Base-by-base conservation (phyloP, 306 rosid genomes). In the Prunus dulcis region DNA sequence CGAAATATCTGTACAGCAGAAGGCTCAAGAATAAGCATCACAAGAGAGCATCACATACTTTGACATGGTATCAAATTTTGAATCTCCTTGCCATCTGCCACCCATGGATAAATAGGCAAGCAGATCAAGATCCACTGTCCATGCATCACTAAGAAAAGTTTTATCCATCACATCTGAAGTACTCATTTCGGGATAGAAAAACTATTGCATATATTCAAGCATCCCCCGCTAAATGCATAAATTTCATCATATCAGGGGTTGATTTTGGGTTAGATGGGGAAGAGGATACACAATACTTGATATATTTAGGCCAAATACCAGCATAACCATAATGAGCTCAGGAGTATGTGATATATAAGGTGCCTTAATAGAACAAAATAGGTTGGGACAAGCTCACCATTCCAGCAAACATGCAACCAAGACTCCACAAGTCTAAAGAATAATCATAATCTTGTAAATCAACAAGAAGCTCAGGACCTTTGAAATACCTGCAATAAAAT, bases 371-470 rank as follows among this genome's bases (percentile, higher is more conserved):
- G 20, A 69, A 67, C 22, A 71, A 12, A 14, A 10, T 9, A 7
- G 17, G 30, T 73, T 52, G 18, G 56, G 64, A 53, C 67, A 56
- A 61, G 76, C 91, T 88, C 80, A 93, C 98, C 96, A 93, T 93
- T 84, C 98, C 98, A 61, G 98, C 98, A 77, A 93, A 84, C 98
- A 93, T 93, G 84, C 98, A 93, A 77, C 97, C 98, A 49, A 93
- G 96, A 81, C 98, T 93, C 98, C 98, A 93, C 83, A 93, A 79
- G 78, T 93, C 98, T 77, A 93, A 77, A 52, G 98, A 89, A 81
- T 91, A 93, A 80, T 93, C 98, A 84, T 93, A 93, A 86, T 93
- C 98, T 88, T 93, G 97, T 81, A 93, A 90, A 89, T 93, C 97
- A 79, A 93, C 93, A 84, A 93, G 98, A 84, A 93, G 97, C 83